Base-by-base conservation (phyloP, 2,329 filamentous ascomycete species). In the Fusarium miscanthi region DNA sequence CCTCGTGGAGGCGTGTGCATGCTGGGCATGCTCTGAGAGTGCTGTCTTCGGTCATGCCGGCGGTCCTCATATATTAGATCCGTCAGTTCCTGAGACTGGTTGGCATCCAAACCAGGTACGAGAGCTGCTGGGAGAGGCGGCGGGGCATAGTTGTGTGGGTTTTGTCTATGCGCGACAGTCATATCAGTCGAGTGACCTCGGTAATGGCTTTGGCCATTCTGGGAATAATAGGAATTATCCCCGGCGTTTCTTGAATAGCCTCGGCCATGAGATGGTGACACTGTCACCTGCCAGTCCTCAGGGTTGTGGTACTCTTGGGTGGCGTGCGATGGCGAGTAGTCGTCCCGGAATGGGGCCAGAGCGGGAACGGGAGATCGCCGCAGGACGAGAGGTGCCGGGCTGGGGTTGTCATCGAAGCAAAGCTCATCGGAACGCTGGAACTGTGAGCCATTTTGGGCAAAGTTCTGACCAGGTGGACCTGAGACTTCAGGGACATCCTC, bases 401-500 rank as follows among this genome's bases (percentile, higher is more conserved):
- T 85, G 3, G 82, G 76, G 6, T 74, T 79, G 38, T 80, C 76
- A 17, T 84, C 81, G 62, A 84, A 86, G 6, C 79, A 81, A 56
- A 77, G 70, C 52, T 85, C 83, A 30, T 85, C 82, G n/a, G 74
- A 72, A 37, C 76, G 70, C 33, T 73, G 70, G 51, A 75, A 65
- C 45, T 76, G 74, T 41, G 74, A 69, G 23, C 60, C 72, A 54
- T 72, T 75, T 21, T 78, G 75, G 33, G 76, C 59, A 51, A 74
- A 69, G 12, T 76, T 69, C n/a, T 81, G 78, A 11, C 79, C 74
- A 7, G 72, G 61, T 12, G 63, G 66, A 8, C 73, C 73, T 3
- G 84, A 82, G 3, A 87, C 86, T 53, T 90, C 89, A 8, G 90
- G 89, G 10, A 86, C 88, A 70, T 92, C 90, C 76, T 92, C 90